Evolutionary conservation across 1,139 yeast species (phyloP), one percentile per base, ranked within the genome.

Genomic region (Taphrina sp.): DNA sequence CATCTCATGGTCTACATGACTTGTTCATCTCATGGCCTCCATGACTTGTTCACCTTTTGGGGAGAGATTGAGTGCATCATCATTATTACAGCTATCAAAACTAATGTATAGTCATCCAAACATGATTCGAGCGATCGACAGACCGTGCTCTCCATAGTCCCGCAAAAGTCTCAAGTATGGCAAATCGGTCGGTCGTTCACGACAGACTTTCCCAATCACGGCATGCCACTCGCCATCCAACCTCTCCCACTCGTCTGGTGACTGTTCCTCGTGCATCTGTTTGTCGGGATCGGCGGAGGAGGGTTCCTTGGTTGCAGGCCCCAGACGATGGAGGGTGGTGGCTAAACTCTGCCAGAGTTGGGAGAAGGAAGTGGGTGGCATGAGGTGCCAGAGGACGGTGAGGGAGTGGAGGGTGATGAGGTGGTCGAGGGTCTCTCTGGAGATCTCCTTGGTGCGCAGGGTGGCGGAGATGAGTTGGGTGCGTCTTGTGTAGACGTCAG

Each of bases 361-460:
- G 20, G 31, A 23, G 28, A 42, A 41, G 16, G 24, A 36, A 5
- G 17, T 23, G 12, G 20, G 16, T 7, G 54, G 46, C 28, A 49
- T 28, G 39, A 26, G 33, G 28, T 24, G 39, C 46, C 46, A 49
- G 31, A 49, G 39, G 12, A 39, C 46, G n/a, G 36, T 24, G 12
- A 49, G n/a, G 3, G 46, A 28, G n/a, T 49, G 16, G 23, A 49
- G 46, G 20, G 31, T 37, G 19, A 49, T 41, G 1, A 49, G 41
- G 22, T 33, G 28, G 10, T 23, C 16, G 23, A 45, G 14, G 19
- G 22, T 24, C 23, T 17, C 14, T 16, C 17, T 20, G 4, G 31
- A 1, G n/a, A 26, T 31, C 19, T 37, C 31, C 8, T 10, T 16
- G 20, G 8, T n/a, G 7, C 22, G n/a, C 22, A 47, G 26, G 3